Conservation (phyloP, 495 filamentous ascomycete genomes). For the Delitschia confertaspora region DNA sequence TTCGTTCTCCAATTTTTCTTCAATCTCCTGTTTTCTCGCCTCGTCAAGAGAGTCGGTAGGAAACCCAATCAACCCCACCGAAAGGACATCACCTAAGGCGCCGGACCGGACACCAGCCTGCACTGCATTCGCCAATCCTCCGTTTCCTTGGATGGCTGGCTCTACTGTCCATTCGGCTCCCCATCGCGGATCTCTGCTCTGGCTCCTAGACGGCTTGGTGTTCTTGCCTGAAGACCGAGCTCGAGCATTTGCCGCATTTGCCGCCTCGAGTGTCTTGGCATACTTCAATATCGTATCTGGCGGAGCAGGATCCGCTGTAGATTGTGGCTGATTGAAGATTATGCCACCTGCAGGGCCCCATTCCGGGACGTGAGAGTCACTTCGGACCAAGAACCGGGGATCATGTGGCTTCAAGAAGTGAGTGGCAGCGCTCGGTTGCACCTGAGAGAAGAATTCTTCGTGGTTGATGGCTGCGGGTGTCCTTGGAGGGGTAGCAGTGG, state of each 20-base stretch:
- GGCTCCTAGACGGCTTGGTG: slow-evolving; percentile 15
- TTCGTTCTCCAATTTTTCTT: slow-evolving; percentile 66
- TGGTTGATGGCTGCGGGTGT: slow-evolving; percentile 57
- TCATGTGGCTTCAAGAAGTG: slow-evolving; percentile 38
- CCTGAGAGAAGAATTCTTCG: slow-evolving; percentile 52
- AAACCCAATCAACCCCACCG: slow-evolving; percentile 86
- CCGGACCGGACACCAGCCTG: slow-evolving; percentile 61
- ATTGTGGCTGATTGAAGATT: slow-evolving; percentile 64
- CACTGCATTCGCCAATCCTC: slow-evolving; percentile 78
- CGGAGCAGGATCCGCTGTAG: slow-evolving; percentile 56
- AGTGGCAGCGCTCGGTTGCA: slow-evolving; percentile 33
- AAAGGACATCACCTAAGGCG: slow-evolving; percentile 59
- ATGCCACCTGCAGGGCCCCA: slow-evolving; percentile 56
- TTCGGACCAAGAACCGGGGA: slow-evolving; percentile 39
- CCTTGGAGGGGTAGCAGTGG: slow-evolving; percentile 42
- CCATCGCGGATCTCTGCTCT: slow-evolving; percentile 49
- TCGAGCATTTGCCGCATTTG: slow-evolving; percentile 30
- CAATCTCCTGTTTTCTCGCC: slow-evolving; percentile 65
- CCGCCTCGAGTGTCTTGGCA: slow-evolving; percentile 41
- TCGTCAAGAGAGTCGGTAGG: slow-evolving; percentile 71
- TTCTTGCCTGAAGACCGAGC: background rate
- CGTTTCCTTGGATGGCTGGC: slow-evolving; percentile 80
- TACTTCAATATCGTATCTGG: slow-evolving; percentile 64
- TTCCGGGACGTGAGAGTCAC: slow-evolving; percentile 56
- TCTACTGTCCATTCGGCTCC: slow-evolving; percentile 71